Evolutionary conservation across 2,329 filamentous ascomycete genomes (phyloP), one percentile per base, ranked within the genome.

Genomic region (Colletotrichum ledebouriae): DNA sequence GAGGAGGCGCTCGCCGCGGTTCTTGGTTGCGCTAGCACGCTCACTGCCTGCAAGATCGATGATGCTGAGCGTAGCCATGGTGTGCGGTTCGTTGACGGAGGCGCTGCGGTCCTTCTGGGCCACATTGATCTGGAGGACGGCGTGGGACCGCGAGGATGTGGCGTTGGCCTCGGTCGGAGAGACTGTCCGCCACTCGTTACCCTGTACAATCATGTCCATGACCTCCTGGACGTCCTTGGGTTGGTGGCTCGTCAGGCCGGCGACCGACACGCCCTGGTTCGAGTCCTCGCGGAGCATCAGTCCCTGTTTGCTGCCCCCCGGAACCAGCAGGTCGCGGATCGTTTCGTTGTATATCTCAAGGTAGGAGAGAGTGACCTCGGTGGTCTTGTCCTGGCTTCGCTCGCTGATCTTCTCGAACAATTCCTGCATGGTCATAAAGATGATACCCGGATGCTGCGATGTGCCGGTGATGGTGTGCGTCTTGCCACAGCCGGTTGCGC

Each of bases 341-440:
- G 94, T 98, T 82, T 99, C 96, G 78, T 99, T 99, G 85, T 99
- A 99, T 71, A 99, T 99, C 78, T 99, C 96, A 42, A 99, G 86
- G 76, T 98, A 99, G 0, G 94, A 98, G 15, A 99, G 87, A 0
- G 94, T 94, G 61, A 99, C 85, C 75, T 98, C 96, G 3, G 94
- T 96, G 33, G 90, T 85, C 80, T 98, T 98, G 69, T 97, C 94
- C 66, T 92, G 89, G 70, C 90, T 91, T 61, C 93, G 83, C 64
- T 98, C 96, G n/a, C 86, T 84, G 73, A 99, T 97, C 79, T 95
- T 93, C 82, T 99, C 96, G 76, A 99, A 99, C 25, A 99, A 85
- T 80, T 99, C 96, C 80, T 98, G 95, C 94, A 99, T 99, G 1
- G 96, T 98, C 74, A 99, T 83, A 81, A 98, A 99, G 78, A 99